Base-by-base conservation (phyloP, 169 alveolate species). In the Plasmodium inui region DNA sequence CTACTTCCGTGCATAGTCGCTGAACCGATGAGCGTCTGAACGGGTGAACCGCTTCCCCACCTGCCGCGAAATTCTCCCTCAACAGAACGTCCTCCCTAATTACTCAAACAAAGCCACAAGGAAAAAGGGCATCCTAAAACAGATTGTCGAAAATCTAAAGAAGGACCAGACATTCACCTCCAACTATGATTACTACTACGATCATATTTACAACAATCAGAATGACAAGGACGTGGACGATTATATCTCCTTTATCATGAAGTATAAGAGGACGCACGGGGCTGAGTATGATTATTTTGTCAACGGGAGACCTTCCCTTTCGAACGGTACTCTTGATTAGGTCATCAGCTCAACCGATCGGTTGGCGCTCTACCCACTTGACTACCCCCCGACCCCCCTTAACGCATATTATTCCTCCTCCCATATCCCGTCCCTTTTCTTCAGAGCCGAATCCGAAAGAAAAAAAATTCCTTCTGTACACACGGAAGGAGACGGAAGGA, bases 401-500 rank as follows among this genome's bases (percentile, higher is more conserved):
- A 30, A 46, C 22, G 44, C 71, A 12, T 46, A 46, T 12, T 3
- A 5, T 8, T 1, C 53, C 61, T 10, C 30, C 30, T 7, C 5
- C 44, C 26, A 5, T 83, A 46, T 55, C 19, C 7, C 12, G 19
- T 4, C 46, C 53, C 26, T 2, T 19, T 32, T n/a, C 10, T 34
- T 79, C 80, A 76, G 89, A 78, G 70, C 82, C 32, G 14, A 88
- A 79, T 34, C 44, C 37, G 37, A 88, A 88, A 78, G 93, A 88
- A 14, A 88, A 88, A 61, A 88, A 88, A 44, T 88, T 50, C 70
- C 12, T 88, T 3, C 44, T 88, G n/a, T 88, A 88, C 50, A 88
- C 93, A 19, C 84, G 93, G 44, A 88, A 76, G 88, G 93, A 88
- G 80, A 88, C 82, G 12, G 93, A 88, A 78, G 93, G 93, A 22